Conservation (phyloP, 1,284 basidiomycete genomes). For the Microbotryomycetes sp. region DNA sequence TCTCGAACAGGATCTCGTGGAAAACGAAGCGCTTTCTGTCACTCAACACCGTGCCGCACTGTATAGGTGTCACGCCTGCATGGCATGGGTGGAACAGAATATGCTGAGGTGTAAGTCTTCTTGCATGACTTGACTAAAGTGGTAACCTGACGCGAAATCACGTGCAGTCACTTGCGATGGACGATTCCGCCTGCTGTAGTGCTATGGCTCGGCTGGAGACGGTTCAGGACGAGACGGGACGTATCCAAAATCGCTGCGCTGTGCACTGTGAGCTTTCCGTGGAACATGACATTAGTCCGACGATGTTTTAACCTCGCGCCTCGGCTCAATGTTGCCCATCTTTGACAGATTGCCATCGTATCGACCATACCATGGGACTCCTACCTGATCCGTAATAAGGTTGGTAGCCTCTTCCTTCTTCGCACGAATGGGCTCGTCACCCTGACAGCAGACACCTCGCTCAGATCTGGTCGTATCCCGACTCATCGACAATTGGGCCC, state of each 20-base stretch:
- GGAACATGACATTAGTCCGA: background rate
- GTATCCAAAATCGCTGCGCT: conserved; percentile 24
- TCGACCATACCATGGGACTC: conserved; percentile 39
- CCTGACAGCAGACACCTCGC: background rate
- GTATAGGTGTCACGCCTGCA: no score
- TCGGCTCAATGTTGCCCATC: background rate
- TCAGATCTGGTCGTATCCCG: conserved; percentile 39
- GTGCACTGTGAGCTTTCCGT: conserved; percentile 8
- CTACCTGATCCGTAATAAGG: conserved; percentile 34
- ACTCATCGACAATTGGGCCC: conserved; percentile 28
- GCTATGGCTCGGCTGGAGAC: conserved; percentile 20
- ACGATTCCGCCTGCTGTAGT: conserved; percentile 24
- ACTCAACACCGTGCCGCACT: no score
- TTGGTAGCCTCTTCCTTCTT: background rate
- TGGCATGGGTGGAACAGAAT: conserved; percentile 11
- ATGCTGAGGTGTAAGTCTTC: conserved; percentile 18
- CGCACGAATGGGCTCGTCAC: background rate
- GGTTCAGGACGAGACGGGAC: conserved; percentile 20
- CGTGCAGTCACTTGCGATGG: conserved; percentile 20
- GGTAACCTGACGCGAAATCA: background rate
- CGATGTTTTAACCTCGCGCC: background rate
- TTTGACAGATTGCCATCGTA: conserved; percentile 13
- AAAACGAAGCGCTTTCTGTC: no score
- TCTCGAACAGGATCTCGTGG: no score
- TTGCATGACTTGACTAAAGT: background rate